These are phyloP conservation scores for Fraxinus sp. DNA, from an alignment of 305 asterid genomes.

Conservation along the genomic window DNA sequence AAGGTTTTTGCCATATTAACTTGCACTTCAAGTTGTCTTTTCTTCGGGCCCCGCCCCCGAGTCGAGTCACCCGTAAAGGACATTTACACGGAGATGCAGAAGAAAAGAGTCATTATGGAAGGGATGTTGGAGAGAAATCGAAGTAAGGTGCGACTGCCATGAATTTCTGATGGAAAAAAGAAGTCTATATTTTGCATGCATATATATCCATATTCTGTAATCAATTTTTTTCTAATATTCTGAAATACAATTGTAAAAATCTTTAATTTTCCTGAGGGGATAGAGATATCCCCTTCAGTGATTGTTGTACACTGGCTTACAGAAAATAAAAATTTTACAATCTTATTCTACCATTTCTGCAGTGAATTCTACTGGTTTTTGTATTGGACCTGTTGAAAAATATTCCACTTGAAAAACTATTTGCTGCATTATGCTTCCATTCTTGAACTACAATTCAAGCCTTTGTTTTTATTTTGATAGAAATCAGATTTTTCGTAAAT, in stretches of 20 bases:
- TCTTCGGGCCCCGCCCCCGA: neutral
- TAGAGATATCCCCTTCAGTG: neutral
- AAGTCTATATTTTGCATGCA: neutral
- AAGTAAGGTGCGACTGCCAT: neutral
- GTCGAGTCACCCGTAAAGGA: neutral
- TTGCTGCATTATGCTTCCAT: neutral
- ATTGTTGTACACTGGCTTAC: neutral
- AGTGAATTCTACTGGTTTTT: neutral
- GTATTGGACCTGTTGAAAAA: neutral
- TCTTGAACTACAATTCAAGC: neutral
- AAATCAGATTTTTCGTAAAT: too few species aligned
- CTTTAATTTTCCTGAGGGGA: neutral
- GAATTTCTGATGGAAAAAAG: neutral
- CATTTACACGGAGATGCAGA: neutral
- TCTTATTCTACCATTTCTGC: neutral
- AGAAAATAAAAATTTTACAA: neutral
- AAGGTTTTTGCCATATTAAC: neutral
- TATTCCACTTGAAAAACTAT: too few species aligned
- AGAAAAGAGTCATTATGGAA: neutral
- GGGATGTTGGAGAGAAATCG: neutral
- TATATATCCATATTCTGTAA: neutral
- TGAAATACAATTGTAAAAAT: neutral
- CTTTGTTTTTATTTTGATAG: too few species aligned
- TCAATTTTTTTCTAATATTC: neutral
- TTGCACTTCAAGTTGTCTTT: neutral